Conservation (phyloP, 2,329 filamentous ascomycete species). For the Aspergillus vadensis region DNA sequence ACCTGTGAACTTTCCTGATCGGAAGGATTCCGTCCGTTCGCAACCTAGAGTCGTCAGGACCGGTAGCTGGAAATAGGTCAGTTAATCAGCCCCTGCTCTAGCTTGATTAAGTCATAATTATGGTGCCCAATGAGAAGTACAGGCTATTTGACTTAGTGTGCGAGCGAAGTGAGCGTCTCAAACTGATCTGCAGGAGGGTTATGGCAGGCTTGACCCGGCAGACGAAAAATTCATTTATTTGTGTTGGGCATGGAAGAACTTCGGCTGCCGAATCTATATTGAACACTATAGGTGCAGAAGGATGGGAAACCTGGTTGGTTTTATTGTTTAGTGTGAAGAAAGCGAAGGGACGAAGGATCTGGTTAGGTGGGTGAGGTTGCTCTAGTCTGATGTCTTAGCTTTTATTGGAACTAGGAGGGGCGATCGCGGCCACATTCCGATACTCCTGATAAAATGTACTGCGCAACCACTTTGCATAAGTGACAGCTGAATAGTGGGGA, state of each 20-base stretch:
- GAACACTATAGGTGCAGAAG: neutral
- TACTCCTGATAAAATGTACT: neutral
- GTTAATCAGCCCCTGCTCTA: neutral
- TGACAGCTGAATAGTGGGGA: neutral
- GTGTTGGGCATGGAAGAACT: neutral
- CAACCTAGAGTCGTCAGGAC: neutral
- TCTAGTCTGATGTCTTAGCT: neutral
- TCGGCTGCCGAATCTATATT: neutral
- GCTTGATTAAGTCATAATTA: neutral
- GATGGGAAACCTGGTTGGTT: neutral
- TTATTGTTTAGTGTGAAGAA: neutral
- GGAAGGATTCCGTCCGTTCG: neutral
- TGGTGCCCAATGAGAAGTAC: neutral
- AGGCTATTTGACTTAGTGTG: neutral
- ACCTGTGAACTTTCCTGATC: neutral
- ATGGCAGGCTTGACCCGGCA: neutral
- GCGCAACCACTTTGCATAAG: neutral
- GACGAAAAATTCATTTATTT: neutral
- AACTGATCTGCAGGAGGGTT: neutral
- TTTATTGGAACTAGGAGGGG: neutral
- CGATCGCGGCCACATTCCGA: neutral
- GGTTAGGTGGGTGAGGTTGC: neutral
- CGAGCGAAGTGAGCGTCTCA: neutral
- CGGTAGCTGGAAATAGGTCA: neutral
- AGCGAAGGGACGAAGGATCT: neutral